Percentiles rank a stretch among this genome's conserved stretches.
Conservation (phyloP, 2,329 filamentous ascomycete species). For the Penicillium vulpinum region DNA sequence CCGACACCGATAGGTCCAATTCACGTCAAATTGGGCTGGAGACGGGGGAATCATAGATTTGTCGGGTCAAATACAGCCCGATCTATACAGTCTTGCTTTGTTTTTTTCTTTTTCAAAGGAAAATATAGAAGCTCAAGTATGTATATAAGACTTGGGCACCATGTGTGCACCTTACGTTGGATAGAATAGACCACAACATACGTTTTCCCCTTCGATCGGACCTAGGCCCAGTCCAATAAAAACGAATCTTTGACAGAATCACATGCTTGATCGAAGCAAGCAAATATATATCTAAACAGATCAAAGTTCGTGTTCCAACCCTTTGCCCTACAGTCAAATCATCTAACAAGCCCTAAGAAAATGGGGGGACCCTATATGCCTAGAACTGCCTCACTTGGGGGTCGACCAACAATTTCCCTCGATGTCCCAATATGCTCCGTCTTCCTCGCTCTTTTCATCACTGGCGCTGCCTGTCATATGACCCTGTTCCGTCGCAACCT, state of each 20-base stretch:
- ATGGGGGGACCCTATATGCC: constrained; percentile 35
- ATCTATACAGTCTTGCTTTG: neutral
- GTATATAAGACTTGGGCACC: neutral
- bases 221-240: neutral
- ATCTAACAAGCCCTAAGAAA: neutral
- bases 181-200: neutral
- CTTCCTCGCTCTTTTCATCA: constrained; percentile 55
- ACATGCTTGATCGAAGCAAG: neutral
- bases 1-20: neutral
- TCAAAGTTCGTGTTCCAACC: neutral
- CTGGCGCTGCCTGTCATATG: constrained; percentile 47
- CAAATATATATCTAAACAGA: neutral
- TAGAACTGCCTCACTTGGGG: constrained; percentile 34
- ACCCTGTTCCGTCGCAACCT: constrained; percentile 47
- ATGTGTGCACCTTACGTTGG: neutral
- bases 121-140: neutral
- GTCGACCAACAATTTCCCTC: constrained; percentile 56
- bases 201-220: neutral
- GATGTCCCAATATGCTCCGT: constrained; percentile 67
- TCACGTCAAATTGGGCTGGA: neutral
- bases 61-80: neutral
- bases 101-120: neutral
- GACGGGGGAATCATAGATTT: neutral
- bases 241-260: neutral
- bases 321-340: neutral